Percentiles rank a stretch among this genome's conserved stretches.
These are phyloP conservation scores for Penstemon newberryi DNA, from an alignment of 257 asterid species.

Conservation along the genomic window DNA sequence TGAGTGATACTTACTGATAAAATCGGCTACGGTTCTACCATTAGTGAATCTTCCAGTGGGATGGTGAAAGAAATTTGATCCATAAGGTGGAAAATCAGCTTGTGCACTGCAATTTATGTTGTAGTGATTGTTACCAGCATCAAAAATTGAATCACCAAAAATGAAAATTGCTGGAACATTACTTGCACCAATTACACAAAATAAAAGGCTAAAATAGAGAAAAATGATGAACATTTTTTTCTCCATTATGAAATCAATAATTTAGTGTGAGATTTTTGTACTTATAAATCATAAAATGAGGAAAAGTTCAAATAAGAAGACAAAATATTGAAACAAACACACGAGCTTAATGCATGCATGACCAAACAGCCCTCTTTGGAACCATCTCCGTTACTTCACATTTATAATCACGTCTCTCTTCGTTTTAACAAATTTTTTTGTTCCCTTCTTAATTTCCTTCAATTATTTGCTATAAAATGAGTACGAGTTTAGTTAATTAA, in stretches of 20 bases:
- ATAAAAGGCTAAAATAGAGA: constrained; percentile 16
- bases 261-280: constrained; percentile 14
- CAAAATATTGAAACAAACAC: constrained; percentile 42
- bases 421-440: constrained; percentile 34
- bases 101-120: constrained; percentile 55
- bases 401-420: constrained; percentile 18
- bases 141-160: constrained; percentile 75
- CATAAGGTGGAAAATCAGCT: constrained; percentile 86
- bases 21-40: constrained; percentile 75
- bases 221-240: neutral
- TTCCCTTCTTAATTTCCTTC: constrained; percentile 15
- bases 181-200: constrained; percentile 32
- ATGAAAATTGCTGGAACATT: constrained; percentile 52
- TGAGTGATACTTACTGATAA: constrained; percentile 42
- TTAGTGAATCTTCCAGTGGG: constrained; percentile 87
- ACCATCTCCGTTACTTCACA: constrained; percentile 4
- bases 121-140: constrained; percentile 77
- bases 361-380: constrained; percentile 10
- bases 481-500: too few relatives aligned
- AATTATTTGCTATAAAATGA: too few relatives aligned
- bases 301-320: constrained; percentile 30
- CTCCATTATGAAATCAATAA: constrained; percentile 35
- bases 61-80: constrained; percentile 63
- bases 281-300: constrained; percentile 15
- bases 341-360: constrained; percentile 50